Percentiles rank a stretch among this genome's conserved stretches.
Evolutionary conservation across 306 rosid species (phyloP).

Genomic region (Vigna trinervia): DNA sequence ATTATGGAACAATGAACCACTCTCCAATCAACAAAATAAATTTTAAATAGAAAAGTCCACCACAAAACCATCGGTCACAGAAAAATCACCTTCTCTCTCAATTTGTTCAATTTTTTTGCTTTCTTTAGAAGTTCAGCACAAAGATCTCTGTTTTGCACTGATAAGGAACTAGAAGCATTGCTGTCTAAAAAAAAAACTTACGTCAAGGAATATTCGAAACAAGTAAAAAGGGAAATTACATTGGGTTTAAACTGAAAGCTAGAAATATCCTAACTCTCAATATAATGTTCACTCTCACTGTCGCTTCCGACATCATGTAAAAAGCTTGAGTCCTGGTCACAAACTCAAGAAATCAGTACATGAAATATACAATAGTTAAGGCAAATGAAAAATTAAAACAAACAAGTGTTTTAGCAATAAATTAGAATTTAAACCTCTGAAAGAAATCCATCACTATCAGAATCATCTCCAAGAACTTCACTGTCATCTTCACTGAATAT

Average conservation of each 20-base stretch:
- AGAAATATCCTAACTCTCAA: slow-evolving; percentile 56
- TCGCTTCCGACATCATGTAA: slow-evolving; percentile 46
- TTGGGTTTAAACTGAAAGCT: slow-evolving; percentile 4
- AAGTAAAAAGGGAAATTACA: slow-evolving; percentile 12
- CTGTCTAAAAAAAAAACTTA: slow-evolving; percentile 52
- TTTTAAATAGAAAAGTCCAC: slow-evolving; percentile 25
- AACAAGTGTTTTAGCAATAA: slow-evolving; percentile 21
- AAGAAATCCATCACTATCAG: slow-evolving; percentile 86
- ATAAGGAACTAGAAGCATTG: slow-evolving; percentile 54
- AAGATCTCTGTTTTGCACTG: slow-evolving; percentile 60
- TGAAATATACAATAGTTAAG: slow-evolving; percentile 23
- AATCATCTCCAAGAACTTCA: slow-evolving; percentile 63
- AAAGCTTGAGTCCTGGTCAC: slow-evolving; percentile 62
- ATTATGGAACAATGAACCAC: slow-evolving; percentile 16
- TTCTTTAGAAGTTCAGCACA: slow-evolving; percentile 62
- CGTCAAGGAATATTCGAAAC: slow-evolving; percentile 23
- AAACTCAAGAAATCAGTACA: slow-evolving; percentile 40
- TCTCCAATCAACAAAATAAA: slow-evolving; percentile 16
- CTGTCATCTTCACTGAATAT: slow-evolving; percentile 68
- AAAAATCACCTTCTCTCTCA: slow-evolving; percentile 76
- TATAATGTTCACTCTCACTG: slow-evolving; percentile 50
- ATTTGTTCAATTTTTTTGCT: slow-evolving; percentile 60
- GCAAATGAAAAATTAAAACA: slow-evolving; percentile 19
- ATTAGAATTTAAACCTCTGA: slow-evolving; percentile 71
- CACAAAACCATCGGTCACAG: slow-evolving; percentile 17